Conservation (phyloP, 768 basidiomycete genomes). For the Leccinum variicolor region DNA sequence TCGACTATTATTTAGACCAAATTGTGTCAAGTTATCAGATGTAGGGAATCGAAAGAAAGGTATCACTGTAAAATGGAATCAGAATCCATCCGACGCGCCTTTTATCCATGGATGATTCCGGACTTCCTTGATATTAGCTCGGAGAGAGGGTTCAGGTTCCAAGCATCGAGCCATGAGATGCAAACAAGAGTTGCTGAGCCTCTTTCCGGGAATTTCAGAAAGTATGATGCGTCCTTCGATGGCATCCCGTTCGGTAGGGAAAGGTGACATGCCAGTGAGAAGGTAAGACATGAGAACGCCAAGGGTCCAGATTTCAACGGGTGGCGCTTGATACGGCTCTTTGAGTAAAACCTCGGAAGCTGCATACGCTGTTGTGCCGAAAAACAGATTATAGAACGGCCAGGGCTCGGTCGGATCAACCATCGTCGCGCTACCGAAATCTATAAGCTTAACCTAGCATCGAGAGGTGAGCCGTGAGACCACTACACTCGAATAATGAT, state of each 20-base stretch:
- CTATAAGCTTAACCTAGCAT: conserved; percentile 84
- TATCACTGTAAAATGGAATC: conserved; percentile 9
- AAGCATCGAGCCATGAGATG: conserved; percentile 75
- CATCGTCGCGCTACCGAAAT: conserved; percentile 88
- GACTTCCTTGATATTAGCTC: conserved; percentile 81
- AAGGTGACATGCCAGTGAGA: conserved; percentile 89
- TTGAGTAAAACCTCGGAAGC: conserved; percentile 91
- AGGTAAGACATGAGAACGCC: conserved; percentile 94
- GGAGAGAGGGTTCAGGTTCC: conserved; percentile 74
- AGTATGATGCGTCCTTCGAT: conserved; percentile 61
- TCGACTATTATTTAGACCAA: conserved; percentile 5
- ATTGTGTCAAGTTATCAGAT: conserved; percentile 6
- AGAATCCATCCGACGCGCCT: conserved; percentile 20
- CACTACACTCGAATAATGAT: not conserved
- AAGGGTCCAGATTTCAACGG: conserved; percentile 95
- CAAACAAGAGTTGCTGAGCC: conserved; percentile 48
- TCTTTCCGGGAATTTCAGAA: conserved; percentile 35
- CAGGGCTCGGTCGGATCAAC: conserved; percentile 59
- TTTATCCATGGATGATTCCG: conserved; percentile 81
- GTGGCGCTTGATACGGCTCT: conserved; percentile 85
- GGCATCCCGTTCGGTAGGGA: conserved; percentile 83
- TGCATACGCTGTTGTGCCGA: conserved; percentile 94
- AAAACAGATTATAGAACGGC: conserved; percentile 76
- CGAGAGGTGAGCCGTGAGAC: conserved; percentile 10
- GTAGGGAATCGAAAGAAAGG: conserved; percentile 2